phyloP scores from a whole-genome alignment of 2,329 filamentous ascomycete genomes.

The Dendrostoma leiphaemia region DNA sequence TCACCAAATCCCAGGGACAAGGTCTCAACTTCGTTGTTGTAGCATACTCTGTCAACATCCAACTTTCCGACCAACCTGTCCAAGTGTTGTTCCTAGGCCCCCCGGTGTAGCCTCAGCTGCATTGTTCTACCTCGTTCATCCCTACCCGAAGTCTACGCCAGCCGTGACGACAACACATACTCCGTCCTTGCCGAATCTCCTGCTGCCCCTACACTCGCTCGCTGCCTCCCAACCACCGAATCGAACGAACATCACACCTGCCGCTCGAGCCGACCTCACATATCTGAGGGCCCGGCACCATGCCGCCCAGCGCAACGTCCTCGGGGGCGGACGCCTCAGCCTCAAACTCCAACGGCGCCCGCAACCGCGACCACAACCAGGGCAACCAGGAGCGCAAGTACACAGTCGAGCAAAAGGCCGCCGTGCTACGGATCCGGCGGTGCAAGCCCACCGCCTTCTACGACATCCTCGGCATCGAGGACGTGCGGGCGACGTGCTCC shows the following conservation, averaged over 20 bases:
- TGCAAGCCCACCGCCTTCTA: slow-evolving; percentile 90
- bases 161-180: slow-evolving; percentile 12
- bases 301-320: slow-evolving; percentile 48
- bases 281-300: slow-evolving; percentile 23
- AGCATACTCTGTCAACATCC: not conserved
- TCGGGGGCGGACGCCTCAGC: slow-evolving; percentile 51
- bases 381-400: slow-evolving; percentile 74
- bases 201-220: not conserved
- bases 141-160: slow-evolving; percentile 1
- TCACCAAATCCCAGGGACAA: not conserved
- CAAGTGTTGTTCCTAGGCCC: too few species aligned
- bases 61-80: not conserved
- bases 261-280: not conserved
- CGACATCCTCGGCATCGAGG: slow-evolving; percentile 80
- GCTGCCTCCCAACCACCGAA: not conserved
- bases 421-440: slow-evolving; percentile 82
- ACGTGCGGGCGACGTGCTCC: slow-evolving; percentile 60
- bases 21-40: not conserved
- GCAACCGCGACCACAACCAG: slow-evolving; percentile 68
- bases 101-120: not conserved
- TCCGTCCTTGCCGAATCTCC: slow-evolving; percentile 4
- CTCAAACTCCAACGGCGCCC: slow-evolving; percentile 35
- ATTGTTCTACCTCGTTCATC: slow-evolving; percentile 1
- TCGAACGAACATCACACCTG: too few species aligned
- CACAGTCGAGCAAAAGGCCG: slow-evolving; percentile 87